These are phyloP conservation scores for Moricandia moricandioides DNA, from an alignment of 345 rosid species.

Conservation along the genomic window DNA sequence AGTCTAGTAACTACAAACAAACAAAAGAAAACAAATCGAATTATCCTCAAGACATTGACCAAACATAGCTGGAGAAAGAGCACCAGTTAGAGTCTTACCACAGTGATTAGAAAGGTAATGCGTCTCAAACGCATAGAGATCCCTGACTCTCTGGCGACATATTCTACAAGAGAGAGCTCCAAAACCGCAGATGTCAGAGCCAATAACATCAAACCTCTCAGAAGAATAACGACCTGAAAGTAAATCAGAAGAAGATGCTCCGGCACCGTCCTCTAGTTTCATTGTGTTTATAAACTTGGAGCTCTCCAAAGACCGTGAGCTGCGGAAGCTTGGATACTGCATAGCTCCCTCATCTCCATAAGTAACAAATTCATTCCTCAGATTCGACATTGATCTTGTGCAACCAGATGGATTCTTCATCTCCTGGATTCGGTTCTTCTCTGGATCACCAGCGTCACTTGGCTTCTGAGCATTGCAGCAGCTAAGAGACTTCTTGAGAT, in stretches of 20 bases:
- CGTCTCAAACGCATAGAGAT: constrained; percentile 47
- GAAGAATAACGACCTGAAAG: neutral
- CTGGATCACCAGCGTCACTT: constrained; percentile 37
- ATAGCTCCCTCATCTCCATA: constrained; percentile 25
- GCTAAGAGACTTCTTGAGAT: constrained; percentile 46
- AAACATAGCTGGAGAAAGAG: neutral
- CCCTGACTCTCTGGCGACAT: constrained; percentile 46
- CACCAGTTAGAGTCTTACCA: constrained; percentile 39
- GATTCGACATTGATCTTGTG: constrained; percentile 45
- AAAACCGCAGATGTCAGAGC: constrained; percentile 28
- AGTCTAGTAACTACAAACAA: constrained; percentile 51
- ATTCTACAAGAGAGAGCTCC: constrained; percentile 44
- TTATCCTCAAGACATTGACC: neutral
- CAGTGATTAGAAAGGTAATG: constrained; percentile 61
- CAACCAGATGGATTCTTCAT: constrained; percentile 24
- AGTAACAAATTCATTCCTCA: constrained; percentile 42
- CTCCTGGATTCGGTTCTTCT: constrained; percentile 12
- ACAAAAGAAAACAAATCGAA: neutral
- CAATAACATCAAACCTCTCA: constrained; percentile 33
- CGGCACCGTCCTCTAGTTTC: constrained; percentile 38
- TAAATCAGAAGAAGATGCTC: constrained; percentile 27
- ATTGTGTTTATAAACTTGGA: constrained; percentile 35
- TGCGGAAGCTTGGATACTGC: constrained; percentile 39
- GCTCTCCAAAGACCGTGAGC: constrained; percentile 54
- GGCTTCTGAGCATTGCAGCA: constrained; percentile 43